Percentiles rank a stretch among this genome's conserved stretches.
These are phyloP conservation scores for Lactarius deliciosus DNA, from an alignment of 768 basidiomycete genomes.

Conservation along the genomic window DNA sequence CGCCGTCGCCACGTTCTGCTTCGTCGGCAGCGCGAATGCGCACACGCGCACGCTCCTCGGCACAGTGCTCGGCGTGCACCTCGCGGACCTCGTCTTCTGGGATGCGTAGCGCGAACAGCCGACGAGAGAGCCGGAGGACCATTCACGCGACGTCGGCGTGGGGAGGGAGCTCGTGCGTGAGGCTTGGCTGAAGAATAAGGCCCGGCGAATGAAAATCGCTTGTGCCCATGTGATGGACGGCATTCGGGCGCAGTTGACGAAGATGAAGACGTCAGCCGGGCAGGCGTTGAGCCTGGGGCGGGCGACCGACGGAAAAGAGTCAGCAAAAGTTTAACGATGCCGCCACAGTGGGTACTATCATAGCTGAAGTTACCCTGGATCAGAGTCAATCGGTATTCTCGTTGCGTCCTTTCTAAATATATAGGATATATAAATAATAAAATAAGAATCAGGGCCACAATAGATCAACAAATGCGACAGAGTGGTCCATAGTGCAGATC, in stretches of 20 bases:
- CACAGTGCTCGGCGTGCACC: conserved; percentile 10
- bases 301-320: neutral
- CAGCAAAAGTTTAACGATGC: neutral
- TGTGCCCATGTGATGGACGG: conserved; percentile 7
- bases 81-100: conserved; percentile 18
- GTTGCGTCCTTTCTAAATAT: too few species aligned
- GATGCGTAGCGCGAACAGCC: conserved; percentile 20
- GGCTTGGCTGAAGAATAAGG: neutral
- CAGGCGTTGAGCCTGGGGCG: neutral
- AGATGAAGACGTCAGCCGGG: neutral
- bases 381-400: too few species aligned
- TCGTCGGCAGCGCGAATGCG: neutral
- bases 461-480: too few species aligned
- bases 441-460: too few species aligned
- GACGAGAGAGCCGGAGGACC: conserved; percentile 18
- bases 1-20: conserved; percentile 1
- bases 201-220: neutral
- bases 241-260: neutral
- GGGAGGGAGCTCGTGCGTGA: neutral
- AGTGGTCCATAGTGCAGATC: too few species aligned
- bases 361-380: too few species aligned
- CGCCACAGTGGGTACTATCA: too few species aligned
- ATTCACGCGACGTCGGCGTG: neutral
- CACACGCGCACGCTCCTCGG: conserved; percentile 11
- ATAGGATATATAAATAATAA: too few species aligned